Evolutionary conservation across 805 yeast species (phyloP).

Genomic region (Priceomyces melissophilus): DNA sequence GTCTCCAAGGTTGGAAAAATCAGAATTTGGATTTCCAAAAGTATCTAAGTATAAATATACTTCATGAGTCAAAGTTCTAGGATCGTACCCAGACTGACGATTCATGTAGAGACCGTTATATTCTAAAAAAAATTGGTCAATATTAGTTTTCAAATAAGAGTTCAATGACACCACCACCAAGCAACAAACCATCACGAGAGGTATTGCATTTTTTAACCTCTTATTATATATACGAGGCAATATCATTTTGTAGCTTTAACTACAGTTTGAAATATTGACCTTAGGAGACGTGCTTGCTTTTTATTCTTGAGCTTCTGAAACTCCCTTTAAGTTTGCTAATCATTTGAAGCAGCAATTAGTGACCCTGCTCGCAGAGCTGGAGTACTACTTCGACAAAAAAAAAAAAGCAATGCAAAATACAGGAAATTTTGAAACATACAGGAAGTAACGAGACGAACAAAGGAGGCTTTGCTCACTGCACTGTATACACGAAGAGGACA

Average conservation of each 20-base stretch:
- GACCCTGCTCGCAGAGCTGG: conserved; percentile 3
- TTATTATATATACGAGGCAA: conserved; percentile 17
- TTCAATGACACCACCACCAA: conserved; percentile 10
- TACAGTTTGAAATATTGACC: neutral
- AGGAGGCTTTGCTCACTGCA: too few relatives aligned
- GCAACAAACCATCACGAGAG: conserved; percentile 8
- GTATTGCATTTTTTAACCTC: conserved; percentile 13
- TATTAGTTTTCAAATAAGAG: conserved; percentile 9
- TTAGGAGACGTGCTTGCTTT: neutral
- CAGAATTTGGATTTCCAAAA: conserved; percentile 3
- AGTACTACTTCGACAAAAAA: too few relatives aligned
- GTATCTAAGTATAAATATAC: conserved; percentile 9
- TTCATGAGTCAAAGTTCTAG: conserved; percentile 15
- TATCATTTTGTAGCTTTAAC: conserved; percentile 5
- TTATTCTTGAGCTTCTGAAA: too few relatives aligned
- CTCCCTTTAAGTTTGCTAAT: too few relatives aligned
- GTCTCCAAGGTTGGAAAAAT: conserved; percentile 4
- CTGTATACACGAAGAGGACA: too few relatives aligned
- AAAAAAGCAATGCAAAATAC: too few relatives aligned
- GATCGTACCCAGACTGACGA: conserved; percentile 21
- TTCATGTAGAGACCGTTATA: conserved; percentile 20
- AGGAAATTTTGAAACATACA: too few relatives aligned
- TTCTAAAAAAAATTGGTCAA: conserved; percentile 22
- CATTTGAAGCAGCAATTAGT: conserved; percentile 2
- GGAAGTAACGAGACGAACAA: too few relatives aligned